Conservation (phyloP, 1,139 yeast genomes). For the Sugiyamaella japonica region DNA sequence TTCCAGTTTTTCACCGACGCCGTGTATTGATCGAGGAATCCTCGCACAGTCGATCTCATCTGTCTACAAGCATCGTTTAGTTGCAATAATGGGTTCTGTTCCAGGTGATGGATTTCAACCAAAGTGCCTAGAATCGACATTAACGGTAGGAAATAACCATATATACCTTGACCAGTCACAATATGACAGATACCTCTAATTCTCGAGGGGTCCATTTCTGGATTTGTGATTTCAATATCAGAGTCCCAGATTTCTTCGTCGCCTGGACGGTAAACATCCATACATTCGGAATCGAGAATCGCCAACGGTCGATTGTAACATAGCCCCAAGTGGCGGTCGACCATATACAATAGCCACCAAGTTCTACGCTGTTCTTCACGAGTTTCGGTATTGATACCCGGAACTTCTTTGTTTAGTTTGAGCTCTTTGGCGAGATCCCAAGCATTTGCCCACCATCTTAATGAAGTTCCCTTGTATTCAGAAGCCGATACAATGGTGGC, state of each 20-base stretch:
- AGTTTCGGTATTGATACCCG: constrained; percentile 36
- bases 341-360: constrained; percentile 47
- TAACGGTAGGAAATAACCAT: constrained; percentile 33
- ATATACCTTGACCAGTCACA: constrained; percentile 33
- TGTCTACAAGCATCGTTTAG: constrained; percentile 24
- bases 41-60: constrained; percentile 28
- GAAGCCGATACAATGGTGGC: constrained; percentile 46
- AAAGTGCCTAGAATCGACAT: constrained; percentile 34
- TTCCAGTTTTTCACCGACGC: constrained; percentile 31
- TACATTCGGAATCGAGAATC: constrained; percentile 41
- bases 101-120: constrained; percentile 31
- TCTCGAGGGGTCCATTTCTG: constrained; percentile 32
- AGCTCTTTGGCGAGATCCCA: constrained; percentile 41
- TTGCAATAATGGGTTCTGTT: constrained; percentile 29
- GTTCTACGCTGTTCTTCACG: constrained; percentile 46
- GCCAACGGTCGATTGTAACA: constrained; percentile 43
- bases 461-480: constrained; percentile 43
- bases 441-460: constrained; percentile 45
- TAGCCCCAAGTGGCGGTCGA: constrained; percentile 46
- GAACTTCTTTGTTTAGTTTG: constrained; percentile 39
- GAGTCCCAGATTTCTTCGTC: constrained; percentile 42
- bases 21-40: constrained; percentile 29
- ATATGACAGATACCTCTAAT: constrained; percentile 26
- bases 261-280: constrained; percentile 41
- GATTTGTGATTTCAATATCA: constrained; percentile 25